phyloP scores from a whole-genome alignment of 176 grass and related monocot species.

The Rhynchospora pubera region DNA sequence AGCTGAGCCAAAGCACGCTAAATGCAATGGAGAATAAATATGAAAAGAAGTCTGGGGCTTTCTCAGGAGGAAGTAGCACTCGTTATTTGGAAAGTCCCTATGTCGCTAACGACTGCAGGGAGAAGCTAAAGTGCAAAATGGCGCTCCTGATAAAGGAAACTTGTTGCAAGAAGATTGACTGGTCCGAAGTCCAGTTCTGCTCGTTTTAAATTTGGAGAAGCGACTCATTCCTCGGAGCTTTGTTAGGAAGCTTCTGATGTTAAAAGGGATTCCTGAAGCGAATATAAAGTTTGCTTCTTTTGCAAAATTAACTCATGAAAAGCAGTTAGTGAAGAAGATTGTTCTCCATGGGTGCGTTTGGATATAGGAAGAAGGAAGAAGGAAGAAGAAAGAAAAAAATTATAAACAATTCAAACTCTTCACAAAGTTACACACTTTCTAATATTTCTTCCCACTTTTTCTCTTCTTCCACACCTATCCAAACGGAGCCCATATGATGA shows the following conservation, averaged over 20 bases:
- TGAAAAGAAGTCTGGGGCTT: constrained; percentile 27
- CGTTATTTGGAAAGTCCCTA: neutral
- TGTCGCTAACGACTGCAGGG: neutral
- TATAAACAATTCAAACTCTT: too few species aligned
- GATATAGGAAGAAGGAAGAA: too few species aligned
- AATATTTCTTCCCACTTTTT: too few species aligned
- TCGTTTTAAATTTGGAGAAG: constrained; percentile 41
- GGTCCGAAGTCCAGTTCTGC: constrained; percentile 18
- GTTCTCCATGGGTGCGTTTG: too few species aligned
- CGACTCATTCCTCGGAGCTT: constrained; percentile 43
- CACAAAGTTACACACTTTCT: too few species aligned
- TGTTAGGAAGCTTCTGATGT: constrained; percentile 20
- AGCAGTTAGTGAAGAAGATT: neutral
- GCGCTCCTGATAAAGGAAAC: constrained; percentile 32
- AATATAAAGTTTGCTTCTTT: neutral
- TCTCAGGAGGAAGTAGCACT: constrained; percentile 6
- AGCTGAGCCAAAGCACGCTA: neutral
- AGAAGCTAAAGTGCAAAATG: constrained; percentile 27
- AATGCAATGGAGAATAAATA: constrained; percentile 21
- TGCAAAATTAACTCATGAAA: neutral
- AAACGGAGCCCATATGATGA: too few species aligned
- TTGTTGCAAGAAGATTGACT: constrained; percentile 15
- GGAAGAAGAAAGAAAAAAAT: too few species aligned
- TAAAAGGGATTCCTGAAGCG: constrained; percentile 24
- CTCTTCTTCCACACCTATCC: too few species aligned